Base-by-base conservation (phyloP, 2,329 filamentous ascomycete species). In the Onygenales sp. region DNA sequence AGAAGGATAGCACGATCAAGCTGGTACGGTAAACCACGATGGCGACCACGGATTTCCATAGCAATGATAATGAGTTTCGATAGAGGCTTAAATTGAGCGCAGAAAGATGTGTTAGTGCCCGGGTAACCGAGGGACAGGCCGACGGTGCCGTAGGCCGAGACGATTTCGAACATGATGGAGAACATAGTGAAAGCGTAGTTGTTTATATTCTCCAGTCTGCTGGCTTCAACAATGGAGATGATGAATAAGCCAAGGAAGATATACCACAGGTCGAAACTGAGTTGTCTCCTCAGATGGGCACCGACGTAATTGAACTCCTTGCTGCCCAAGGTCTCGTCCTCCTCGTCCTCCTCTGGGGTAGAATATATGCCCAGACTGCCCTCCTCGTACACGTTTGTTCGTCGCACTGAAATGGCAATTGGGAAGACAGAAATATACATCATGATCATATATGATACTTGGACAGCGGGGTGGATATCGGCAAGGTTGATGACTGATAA, bases 361-460 rank as follows among this genome's bases (percentile, higher is more conserved):
- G 85, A 88, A 60, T 83, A 85, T 31, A 84, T 75, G 0, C 81
- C 83, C 4, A 86, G 65, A 47, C 77, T 79, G 45, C 76, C 74
- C 66, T 97, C 92, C 70, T 96, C 92, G 73, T 97, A 97, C 2
- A 96, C 92, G 66, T 97, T 97, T 54, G 92, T 96, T 58, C 88
- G 80, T 51, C 92, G 89, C 62, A 97, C 87, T 6, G 88, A 93
- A 63, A 97, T 97, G 65, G 93, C 92, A 61, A 97, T 95, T 4
- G 92, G 92, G 62, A 95, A 95, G 55, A 96, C 88, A 54, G 91
- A 95, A 57, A 97, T 95, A 70, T 97, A 97, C 93, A 97, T 97
- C 93, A 97, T 97, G 69, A 97, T 85, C 70, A 97, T 76, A 72
- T 96, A 97, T 27, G 90, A 88, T 11, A 94, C 89, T 63, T 95